Percentiles rank a stretch among this genome's conserved stretches.
Conservation (phyloP, 768 basidiomycete genomes). For the Phanerochaete carnosa region DNA sequence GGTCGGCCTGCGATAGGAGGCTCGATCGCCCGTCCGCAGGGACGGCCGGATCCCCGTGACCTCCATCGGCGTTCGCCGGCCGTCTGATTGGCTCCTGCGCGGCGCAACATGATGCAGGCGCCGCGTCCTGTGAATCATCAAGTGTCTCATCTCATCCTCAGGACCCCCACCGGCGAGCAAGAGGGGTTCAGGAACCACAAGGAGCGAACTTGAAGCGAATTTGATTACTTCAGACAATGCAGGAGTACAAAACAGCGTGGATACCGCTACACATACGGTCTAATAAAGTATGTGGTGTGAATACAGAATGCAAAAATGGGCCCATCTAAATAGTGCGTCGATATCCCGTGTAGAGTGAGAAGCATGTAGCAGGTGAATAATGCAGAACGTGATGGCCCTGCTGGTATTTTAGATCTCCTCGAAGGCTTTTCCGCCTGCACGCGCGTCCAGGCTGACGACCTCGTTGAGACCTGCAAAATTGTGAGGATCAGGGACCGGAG, state of each 20-base stretch:
- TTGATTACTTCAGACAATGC: background rate
- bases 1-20: background rate
- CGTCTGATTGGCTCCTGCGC: background rate
- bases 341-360: too few relatives aligned
- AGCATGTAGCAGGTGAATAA: too few relatives aligned
- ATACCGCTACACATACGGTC: too few relatives aligned
- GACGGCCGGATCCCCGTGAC: conserved; percentile 1
- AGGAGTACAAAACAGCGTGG: background rate
- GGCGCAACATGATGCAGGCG: background rate
- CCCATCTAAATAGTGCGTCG: too few relatives aligned
- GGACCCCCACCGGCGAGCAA: background rate
- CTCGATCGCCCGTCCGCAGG: background rate
- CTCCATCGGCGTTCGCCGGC: conserved; percentile 1
- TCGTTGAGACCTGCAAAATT: conserved; percentile 34
- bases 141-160: too few relatives aligned
- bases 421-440: conserved; percentile 60
- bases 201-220: background rate
- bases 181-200: background rate
- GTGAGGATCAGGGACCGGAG: conserved; percentile 23
- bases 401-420: conserved; percentile 37
- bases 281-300: too few relatives aligned
- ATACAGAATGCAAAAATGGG: too few relatives aligned
- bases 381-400: background rate
- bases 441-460: conserved; percentile 50
- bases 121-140: too few relatives aligned